Evolutionary conservation across 2,329 filamentous ascomycete genomes (phyloP).

Genomic region (Penicillium sp.): DNA sequence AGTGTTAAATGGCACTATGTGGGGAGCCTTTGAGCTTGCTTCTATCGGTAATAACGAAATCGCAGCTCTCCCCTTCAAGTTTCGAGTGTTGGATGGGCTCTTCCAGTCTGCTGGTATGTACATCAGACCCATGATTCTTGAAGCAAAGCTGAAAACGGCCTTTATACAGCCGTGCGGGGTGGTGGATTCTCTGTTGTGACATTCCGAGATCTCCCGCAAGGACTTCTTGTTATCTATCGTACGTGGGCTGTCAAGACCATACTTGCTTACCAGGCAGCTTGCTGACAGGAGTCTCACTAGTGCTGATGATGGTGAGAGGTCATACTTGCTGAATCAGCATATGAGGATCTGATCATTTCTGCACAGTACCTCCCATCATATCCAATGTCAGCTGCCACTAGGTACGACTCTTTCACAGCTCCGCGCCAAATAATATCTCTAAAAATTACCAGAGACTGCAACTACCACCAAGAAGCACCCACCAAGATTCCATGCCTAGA

Average conservation of each 20-base stretch:
- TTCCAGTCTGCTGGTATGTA: conserved; percentile 60
- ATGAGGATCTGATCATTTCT: conserved; percentile 9
- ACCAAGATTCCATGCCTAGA: background rate
- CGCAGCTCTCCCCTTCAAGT: conserved; percentile 53
- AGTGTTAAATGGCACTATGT: conserved; percentile 64
- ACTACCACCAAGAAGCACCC: background rate
- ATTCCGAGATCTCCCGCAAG: conserved; percentile 56
- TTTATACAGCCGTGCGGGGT: conserved; percentile 54
- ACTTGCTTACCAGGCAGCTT: background rate
- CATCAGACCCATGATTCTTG: background rate
- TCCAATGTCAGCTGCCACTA: conserved; percentile 12
- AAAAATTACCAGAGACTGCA: background rate
- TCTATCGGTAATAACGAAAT: conserved; percentile 63
- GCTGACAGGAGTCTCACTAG: conserved; percentile 13
- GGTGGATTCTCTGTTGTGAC: conserved; percentile 67
- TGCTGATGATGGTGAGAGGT: conserved; percentile 38
- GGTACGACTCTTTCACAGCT: background rate
- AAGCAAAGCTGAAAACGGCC: background rate
- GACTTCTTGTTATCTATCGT: conserved; percentile 36
- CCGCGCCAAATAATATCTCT: background rate
- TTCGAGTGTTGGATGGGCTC: conserved; percentile 63
- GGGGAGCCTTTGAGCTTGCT: conserved; percentile 66
- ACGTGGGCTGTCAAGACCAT: conserved; percentile 1
- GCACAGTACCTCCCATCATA: conserved; percentile 19
- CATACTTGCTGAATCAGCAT: background rate